A percentile compares a stretch with the other conserved stretches of the same genome.
Conservation (phyloP, 192 early-diverging fungal species). For the Radiomyces spectabilis region DNA sequence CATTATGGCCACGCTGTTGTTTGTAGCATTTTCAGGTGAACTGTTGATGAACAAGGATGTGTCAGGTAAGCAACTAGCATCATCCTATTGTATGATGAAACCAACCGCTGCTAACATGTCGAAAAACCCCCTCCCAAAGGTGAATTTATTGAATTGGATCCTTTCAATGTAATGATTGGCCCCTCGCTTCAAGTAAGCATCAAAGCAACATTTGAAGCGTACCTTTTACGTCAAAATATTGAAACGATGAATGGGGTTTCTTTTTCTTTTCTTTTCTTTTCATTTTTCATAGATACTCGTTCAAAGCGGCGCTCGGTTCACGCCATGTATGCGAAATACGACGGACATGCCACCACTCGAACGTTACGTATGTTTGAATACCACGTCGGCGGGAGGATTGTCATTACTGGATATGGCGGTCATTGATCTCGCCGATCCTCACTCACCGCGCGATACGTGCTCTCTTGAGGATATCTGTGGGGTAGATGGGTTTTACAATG, state of each 20-base stretch:
- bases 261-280: not conserved
- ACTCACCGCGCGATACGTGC: not conserved
- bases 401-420: not conserved
- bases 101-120: not conserved
- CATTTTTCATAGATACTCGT: not conserved
- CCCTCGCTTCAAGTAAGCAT: conserved; percentile 3
- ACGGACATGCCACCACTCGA: not conserved
- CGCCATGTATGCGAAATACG: conserved; percentile 1
- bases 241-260: not conserved
- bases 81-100: not conserved
- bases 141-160: conserved; percentile 3
- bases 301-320: conserved; percentile 1
- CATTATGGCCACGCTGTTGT: not conserved
- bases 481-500: not conserved
- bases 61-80: not conserved
- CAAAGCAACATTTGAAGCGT: too few relatives aligned
- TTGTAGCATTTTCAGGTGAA: not conserved
- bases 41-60: not conserved
- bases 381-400: not conserved
- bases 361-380: conserved; percentile 3
- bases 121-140: not conserved
- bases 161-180: conserved; percentile 6
- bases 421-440: not conserved
- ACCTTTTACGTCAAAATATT: too few relatives aligned
- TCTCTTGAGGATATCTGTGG: conserved; percentile 1